Conservation (phyloP, 2,329 filamentous ascomycete genomes). For the Cercospora sp. region DNA sequence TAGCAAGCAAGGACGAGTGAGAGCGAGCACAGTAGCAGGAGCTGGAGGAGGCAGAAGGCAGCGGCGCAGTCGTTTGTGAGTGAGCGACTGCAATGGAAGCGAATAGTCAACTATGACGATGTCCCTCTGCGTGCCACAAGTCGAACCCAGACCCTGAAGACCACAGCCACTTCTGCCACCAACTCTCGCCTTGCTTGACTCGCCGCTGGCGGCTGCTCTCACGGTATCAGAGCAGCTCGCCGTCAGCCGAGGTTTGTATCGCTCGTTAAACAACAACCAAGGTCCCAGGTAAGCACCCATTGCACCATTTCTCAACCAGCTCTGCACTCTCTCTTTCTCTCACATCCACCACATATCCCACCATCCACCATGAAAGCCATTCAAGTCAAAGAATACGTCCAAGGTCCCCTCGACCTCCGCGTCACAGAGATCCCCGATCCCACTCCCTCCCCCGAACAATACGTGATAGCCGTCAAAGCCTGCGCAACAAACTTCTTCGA, state of each 20-base stretch:
- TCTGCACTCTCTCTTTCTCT: background rate
- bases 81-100: background rate
- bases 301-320: background rate
- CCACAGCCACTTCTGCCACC: background rate
- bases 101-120: background rate
- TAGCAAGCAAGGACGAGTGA: background rate
- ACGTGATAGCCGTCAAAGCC: conserved; percentile 83
- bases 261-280: background rate
- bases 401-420: conserved; percentile 78
- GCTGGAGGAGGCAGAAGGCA: background rate
- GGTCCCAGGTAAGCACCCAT: conserved; percentile 16
- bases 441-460: conserved; percentile 69
- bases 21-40: background rate
- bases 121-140: background rate
- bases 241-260: conserved; percentile 3
- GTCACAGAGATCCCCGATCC: conserved; percentile 76
- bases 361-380: conserved; percentile 65
- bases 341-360: background rate
- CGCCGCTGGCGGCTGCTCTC: background rate
- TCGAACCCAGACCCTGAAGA: background rate
- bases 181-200: background rate
- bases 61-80: background rate
- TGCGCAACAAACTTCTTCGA: conserved; percentile 96
- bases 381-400: conserved; percentile 35
- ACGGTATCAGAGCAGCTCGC: too few species aligned